phyloP scores from a whole-genome alignment of 2,329 filamentous ascomycete species.

The Colletotrichum graminicola region DNA sequence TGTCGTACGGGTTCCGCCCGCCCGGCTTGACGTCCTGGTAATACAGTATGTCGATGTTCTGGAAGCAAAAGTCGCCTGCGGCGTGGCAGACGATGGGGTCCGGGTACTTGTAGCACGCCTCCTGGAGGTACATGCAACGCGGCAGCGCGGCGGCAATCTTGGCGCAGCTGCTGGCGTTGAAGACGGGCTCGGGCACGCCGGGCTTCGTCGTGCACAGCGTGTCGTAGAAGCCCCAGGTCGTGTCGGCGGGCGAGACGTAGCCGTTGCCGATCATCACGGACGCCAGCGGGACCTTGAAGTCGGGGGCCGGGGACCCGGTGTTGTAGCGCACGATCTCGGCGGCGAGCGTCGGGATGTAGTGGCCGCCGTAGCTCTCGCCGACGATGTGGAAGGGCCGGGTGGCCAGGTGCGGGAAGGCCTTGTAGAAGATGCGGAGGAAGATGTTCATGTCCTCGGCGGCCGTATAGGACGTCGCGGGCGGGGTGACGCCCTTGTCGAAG shows the following conservation, averaged over 20 bases:
- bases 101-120: conserved; percentile 54
- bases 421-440: conserved; percentile 62
- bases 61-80: conserved; percentile 52
- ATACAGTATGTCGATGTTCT: conserved; percentile 55
- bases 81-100: conserved; percentile 56
- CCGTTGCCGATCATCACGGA: conserved; percentile 62
- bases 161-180: conserved; percentile 43
- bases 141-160: conserved; percentile 56
- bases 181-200: conserved; percentile 41
- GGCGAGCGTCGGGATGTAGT: conserved; percentile 60
- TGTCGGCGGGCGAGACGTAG: conserved; percentile 49
- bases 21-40: conserved; percentile 55
- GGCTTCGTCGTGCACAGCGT: conserved; percentile 43
- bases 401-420: conserved; percentile 57
- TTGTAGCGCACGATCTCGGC: conserved; percentile 60
- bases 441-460: conserved; percentile 62
- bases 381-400: conserved; percentile 58
- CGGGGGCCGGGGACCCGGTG: conserved; percentile 51
- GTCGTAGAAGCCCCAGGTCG: conserved; percentile 43
- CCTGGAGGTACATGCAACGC: conserved; percentile 56
- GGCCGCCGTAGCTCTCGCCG: conserved; percentile 63
- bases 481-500: conserved; percentile 39
- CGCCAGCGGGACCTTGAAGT: conserved; percentile 56
- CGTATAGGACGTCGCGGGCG: conserved; percentile 55
- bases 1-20: conserved; percentile 59